Evolutionary conservation across 2,329 filamentous ascomycete genomes (phyloP), one percentile per base, ranked within the genome.

Genomic region (Fusarium sp.): DNA sequence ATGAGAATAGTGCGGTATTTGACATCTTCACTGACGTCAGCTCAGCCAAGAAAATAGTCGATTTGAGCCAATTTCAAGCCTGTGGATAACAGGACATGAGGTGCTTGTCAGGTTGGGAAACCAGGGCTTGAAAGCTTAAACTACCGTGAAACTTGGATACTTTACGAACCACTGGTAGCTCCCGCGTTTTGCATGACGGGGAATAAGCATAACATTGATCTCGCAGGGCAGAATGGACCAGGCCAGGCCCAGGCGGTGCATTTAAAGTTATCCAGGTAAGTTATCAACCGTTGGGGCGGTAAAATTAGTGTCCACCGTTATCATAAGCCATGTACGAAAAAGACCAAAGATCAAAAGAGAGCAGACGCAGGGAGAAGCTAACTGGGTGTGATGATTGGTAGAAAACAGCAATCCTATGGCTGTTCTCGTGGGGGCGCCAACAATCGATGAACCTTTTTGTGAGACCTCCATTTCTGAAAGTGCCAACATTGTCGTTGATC

Each of bases 191-290:
- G 41, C 44, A n/a, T 67, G 44, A 49, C 38, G 67, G 62, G 45
- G 33, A 56, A 53, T 61, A 66, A 60, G 57, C 62, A 66, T 61
- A 64, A 57, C n/a, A 59, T 53, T 51, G 46, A 67, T 57, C 62
- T 56, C 45, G 41, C 66, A 67, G 16, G 30, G 20, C 33, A 56
- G 45, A 23, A 23, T 23, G 23, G 23, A 53, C 53, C 41, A 63
- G 38, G 37, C 33, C 15, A n/a, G 36, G 46, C 20, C 46, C 37
- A 50, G 23, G 15, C 23, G 6, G 47, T 4, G 26, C 42, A 20
- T 30, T 53, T 51, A 70, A 49, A 62, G 40, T 65, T 66, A 60
- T 40, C 58, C 46, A 64, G 52, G 54, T 53, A 64, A 55, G 54
- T 60, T 51, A 53, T 26, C 53, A 38, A 50, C 67, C 53, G 67